These are phyloP conservation scores for Diaporthe sp. DNA, from an alignment of 2,329 filamentous ascomycete genomes.

Conservation along the genomic window DNA sequence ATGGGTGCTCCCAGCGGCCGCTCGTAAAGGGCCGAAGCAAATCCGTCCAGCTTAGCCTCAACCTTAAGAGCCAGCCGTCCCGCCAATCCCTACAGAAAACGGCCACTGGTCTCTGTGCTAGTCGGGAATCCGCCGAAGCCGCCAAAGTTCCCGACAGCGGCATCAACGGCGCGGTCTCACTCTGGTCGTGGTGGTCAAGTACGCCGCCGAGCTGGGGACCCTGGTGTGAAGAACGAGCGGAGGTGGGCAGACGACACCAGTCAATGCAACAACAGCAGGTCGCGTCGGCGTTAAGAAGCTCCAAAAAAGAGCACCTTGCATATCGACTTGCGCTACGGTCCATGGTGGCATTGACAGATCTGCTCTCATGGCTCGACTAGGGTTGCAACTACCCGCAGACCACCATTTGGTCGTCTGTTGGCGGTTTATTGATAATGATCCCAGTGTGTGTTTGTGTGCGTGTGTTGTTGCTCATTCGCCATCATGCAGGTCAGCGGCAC, in stretches of 20 bases:
- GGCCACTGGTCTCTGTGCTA: slow-evolving; percentile 10
- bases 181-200: background rate
- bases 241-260: background rate
- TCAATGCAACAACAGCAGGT: background rate
- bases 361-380: background rate
- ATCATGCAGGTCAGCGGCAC: slow-evolving; percentile 27
- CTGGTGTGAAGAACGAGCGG: background rate
- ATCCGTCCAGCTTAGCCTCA: slow-evolving; percentile 30
- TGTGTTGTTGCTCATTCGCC: slow-evolving; percentile 14
- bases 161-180: slow-evolving; percentile 12
- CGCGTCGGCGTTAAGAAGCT: background rate
- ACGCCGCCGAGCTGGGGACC: slow-evolving; percentile 18
- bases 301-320: slow-evolving; percentile 17
- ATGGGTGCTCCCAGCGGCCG: slow-evolving; percentile 29
- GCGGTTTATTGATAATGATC: background rate
- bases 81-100: slow-evolving; percentile 17
- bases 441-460: background rate
- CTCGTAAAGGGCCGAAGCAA: slow-evolving; percentile 27
- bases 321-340: background rate
- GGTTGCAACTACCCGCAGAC: background rate
- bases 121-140: slow-evolving; percentile 22
- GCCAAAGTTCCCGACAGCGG: slow-evolving; percentile 10
- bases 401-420: background rate
- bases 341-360: slow-evolving; percentile 16
- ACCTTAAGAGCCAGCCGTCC: slow-evolving; percentile 19